Evolutionary conservation across 257 asterid species (phyloP), one percentile per base, ranked within the genome.

Genomic region (Nicotiana tabacum): DNA sequence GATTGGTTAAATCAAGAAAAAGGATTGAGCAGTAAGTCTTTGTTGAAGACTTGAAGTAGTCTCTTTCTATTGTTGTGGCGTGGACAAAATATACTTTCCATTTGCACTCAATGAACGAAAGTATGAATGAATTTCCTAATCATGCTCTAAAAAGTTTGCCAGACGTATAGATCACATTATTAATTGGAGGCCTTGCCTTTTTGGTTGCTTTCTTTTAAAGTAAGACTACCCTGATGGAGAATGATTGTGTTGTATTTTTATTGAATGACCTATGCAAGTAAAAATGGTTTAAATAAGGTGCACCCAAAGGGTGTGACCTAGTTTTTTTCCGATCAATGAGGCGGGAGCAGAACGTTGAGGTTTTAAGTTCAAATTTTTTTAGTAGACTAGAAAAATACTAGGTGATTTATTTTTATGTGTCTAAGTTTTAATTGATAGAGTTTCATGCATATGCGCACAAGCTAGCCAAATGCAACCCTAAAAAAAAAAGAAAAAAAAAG

Each of bases 131-230:
- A 46, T 27, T 74, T 74, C 4, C 80, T 43, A 27, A 76, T 51
- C 29, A 51, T 4, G 2, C 16, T 76, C 27, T 76, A 29, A 76
- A 51, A 76, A 51, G 80, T 1, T 43, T 51, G 46, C 64, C 64
- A 51, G 80, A 76, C 46, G 64, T 76, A 76, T 51, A 76, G 10
- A 76, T 76, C 80, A 76, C 65, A 24, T 76, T 37, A 48, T 74
- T 21, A 46, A 46, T 21, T 11, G 33, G 33, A 72, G 78, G 37
- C 60, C 11, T 51, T 24, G 62, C 15, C 79, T 74, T 76, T 76
- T 76, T 48, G 80, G 27, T 76, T 51, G 80, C 80, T 51, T 76
- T 76, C 29, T 51, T 76, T 15, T 76, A 76, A 76, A 76, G 80
- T 51, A 69, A 48, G 16, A 48, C 65, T 16, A 76, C 2, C 15